Percentiles rank a stretch among this genome's conserved stretches.
These are phyloP conservation scores for Candida rishiriensis DNA, from an alignment of 805 yeast species.

Conservation along the genomic window DNA sequence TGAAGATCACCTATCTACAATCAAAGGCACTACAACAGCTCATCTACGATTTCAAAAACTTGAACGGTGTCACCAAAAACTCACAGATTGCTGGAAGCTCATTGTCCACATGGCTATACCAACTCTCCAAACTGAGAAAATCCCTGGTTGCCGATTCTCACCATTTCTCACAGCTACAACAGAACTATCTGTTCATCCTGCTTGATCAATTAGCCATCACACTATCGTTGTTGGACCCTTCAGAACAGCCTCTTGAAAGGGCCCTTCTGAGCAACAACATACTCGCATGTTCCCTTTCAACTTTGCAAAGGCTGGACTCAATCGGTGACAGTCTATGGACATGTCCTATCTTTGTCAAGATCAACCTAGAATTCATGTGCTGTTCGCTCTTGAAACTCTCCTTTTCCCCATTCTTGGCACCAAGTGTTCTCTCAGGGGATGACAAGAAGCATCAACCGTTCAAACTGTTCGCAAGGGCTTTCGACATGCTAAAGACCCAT, in stretches of 20 bases:
- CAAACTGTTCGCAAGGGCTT: conserved; percentile 3
- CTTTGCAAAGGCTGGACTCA: conserved; percentile 3
- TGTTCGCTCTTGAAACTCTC: conserved; percentile 9
- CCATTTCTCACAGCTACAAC: too few relatives aligned
- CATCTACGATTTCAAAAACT: conserved; percentile 14
- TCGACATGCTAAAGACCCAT: conserved; percentile 7
- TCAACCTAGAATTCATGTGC: conserved; percentile 20
- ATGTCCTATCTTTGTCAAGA: conserved; percentile 20
- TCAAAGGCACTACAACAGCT: conserved; percentile 20
- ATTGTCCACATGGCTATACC: conserved; percentile 21
- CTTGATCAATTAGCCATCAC: conserved; percentile 16
- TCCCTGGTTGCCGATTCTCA: not conserved
- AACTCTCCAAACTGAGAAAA: conserved; percentile 8
- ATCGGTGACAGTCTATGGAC: conserved; percentile 6
- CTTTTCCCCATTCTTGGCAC: conserved; percentile 7
- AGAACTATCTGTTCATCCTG: conserved; percentile 4
- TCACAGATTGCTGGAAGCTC: conserved; percentile 17
- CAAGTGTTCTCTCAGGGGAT: not conserved
- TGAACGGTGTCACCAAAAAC: conserved; percentile 10
- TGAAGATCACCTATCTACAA: conserved; percentile 16
- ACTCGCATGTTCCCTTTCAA: conserved; percentile 4
- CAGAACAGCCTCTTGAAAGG: conserved; percentile 4
- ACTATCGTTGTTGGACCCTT: conserved; percentile 19
- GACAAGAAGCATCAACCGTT: conserved; percentile 1
- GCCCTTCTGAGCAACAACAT: conserved; percentile 7